phyloP scores from a whole-genome alignment of 441 rosid species.

The Eruca vesicaria region DNA sequence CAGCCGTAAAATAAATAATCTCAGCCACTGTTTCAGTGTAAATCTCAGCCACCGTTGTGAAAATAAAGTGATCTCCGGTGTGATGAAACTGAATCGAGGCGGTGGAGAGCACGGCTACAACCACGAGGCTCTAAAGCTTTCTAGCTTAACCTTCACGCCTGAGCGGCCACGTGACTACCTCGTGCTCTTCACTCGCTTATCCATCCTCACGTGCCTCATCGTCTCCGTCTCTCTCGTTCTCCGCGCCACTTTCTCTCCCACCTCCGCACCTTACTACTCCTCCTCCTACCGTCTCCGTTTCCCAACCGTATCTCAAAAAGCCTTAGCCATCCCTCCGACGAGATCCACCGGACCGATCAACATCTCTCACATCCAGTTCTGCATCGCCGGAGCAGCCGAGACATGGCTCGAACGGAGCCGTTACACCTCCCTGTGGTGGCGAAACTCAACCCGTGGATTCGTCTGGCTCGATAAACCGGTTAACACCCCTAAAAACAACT shows the following conservation, averaged over 20 bases:
- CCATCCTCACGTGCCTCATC: neutral
- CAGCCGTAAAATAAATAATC: neutral
- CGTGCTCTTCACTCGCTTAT: neutral
- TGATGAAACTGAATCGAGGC: neutral
- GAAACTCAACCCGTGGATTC: neutral
- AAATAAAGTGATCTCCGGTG: neutral
- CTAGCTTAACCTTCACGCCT: neutral
- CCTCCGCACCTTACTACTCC: neutral
- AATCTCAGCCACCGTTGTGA: too few species aligned
- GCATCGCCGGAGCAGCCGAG: neutral
- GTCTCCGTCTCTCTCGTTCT: neutral
- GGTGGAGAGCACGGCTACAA: neutral
- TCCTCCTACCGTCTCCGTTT: neutral
- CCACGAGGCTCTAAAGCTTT: neutral
- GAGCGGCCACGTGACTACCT: neutral
- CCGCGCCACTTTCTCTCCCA: neutral
- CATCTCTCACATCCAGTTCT: neutral
- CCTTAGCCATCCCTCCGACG: neutral
- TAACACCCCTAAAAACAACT: neutral
- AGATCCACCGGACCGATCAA: neutral
- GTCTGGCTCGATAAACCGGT: neutral
- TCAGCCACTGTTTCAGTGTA: conserved; percentile 25
- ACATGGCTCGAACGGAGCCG: neutral
- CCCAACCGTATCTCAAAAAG: neutral
- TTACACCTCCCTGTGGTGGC: neutral